Evolutionary conservation across 23 red algal genomes (phyloP).

Genomic region (Gracilaria gracilis): DNA sequence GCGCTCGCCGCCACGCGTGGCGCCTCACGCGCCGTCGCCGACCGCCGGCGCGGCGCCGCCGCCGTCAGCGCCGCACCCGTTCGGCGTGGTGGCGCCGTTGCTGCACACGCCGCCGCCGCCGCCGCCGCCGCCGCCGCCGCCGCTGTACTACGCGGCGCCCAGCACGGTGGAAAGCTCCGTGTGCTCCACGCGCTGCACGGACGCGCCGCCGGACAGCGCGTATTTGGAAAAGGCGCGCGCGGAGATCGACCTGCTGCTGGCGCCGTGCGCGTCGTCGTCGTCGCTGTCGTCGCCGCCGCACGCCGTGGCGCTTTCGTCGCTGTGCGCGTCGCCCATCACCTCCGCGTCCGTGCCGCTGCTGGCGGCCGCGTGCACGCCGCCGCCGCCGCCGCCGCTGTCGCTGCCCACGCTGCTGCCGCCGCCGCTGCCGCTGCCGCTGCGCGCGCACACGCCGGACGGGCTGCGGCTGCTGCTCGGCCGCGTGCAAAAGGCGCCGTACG

Average conservation of each 20-base stretch:
- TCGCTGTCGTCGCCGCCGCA: neutral
- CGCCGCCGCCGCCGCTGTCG: neutral
- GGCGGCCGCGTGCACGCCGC: too few relatives aligned
- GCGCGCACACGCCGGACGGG: too few relatives aligned
- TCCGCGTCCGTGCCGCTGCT: neutral
- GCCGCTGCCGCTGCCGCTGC: neutral
- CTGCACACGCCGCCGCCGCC: neutral
- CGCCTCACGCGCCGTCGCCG: neutral
- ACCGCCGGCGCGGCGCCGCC: neutral
- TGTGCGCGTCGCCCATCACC: too few relatives aligned
- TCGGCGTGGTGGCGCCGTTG: neutral
- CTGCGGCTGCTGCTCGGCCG: too few relatives aligned
- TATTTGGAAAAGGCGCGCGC: conserved; percentile 20
- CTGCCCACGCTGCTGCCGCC: neutral
- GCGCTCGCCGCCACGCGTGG: conserved; percentile 5
- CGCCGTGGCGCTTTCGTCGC: neutral
- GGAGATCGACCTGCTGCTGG: conserved; percentile 29
- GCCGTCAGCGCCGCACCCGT: neutral
- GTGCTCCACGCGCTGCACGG: neutral
- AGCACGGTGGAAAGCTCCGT: conserved; percentile 1
- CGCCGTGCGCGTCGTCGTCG: neutral
- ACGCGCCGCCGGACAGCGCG: neutral
- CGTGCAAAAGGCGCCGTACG: too few relatives aligned
- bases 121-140: neutral
- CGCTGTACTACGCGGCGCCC: too few relatives aligned